phyloP scores from a whole-genome alignment of 78 protist species.

The Dictyostelium purpureum region DNA sequence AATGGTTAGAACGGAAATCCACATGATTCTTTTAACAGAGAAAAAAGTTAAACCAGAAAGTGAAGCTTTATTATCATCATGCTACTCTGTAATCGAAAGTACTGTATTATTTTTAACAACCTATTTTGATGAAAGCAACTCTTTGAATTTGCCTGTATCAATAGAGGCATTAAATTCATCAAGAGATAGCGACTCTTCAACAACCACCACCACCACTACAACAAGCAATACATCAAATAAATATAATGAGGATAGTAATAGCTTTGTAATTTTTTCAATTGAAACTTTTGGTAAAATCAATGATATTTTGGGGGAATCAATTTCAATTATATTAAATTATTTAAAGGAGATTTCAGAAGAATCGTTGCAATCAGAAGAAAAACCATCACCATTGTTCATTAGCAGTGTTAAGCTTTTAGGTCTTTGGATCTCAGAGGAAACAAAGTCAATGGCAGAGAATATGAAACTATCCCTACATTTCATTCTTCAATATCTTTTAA shows the following conservation, averaged over 20 bases:
- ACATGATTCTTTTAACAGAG: not conserved
- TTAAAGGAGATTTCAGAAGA: constrained; percentile 34
- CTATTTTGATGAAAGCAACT: constrained; percentile 21
- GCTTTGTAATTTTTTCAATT: not conserved
- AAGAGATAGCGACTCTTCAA: too few relatives aligned
- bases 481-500: not conserved
- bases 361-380: not conserved
- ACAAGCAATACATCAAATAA: not conserved
- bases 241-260: not conserved
- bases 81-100: constrained; percentile 18
- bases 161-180: too few relatives aligned
- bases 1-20: constrained; percentile 43
- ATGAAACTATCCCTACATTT: not conserved
- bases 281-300: constrained; percentile 25
- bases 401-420: constrained; percentile 9
- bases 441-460: not conserved
- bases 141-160: not conserved
- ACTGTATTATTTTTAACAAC: not conserved
- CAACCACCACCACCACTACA: not conserved
- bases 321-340: constrained; percentile 29
- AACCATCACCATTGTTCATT: constrained; percentile 9
- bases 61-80: not conserved
- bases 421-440: constrained; percentile 25
- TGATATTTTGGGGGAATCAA: constrained; percentile 14
- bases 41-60: not conserved